Evolutionary conservation across 2,329 filamentous ascomycete genomes (phyloP).

Genomic region (Leptographium lundbergii): DNA sequence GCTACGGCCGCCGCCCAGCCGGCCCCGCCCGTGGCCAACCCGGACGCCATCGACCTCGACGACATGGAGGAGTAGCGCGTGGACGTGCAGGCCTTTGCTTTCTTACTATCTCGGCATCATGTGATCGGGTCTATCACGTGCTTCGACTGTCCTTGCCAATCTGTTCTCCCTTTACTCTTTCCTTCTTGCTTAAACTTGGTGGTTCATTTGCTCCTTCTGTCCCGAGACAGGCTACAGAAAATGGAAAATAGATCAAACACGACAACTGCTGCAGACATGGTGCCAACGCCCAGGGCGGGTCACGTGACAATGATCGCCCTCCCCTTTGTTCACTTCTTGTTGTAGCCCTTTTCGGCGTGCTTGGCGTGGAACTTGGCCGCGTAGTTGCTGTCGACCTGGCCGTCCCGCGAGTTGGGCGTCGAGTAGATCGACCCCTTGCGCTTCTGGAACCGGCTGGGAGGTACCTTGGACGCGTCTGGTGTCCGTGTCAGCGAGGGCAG

Average conservation of each 20-base stretch:
- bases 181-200: neutral
- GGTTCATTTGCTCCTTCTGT: neutral
- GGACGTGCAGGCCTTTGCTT: neutral
- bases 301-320: no score
- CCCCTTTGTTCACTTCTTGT: conserved; percentile 18
- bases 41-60: conserved; percentile 76
- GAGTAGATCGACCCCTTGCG: conserved; percentile 57
- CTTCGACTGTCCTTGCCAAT: no score
- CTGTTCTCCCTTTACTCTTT: neutral
- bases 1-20: conserved; percentile 21
- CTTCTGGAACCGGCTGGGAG: conserved; percentile 56
- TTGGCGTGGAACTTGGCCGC: conserved; percentile 49
- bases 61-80: conserved; percentile 36
- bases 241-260: no score
- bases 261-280: no score
- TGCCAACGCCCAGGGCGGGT: no score
- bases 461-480: conserved; percentile 52
- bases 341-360: conserved; percentile 37
- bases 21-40: conserved; percentile 49
- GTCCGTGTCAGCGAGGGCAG: neutral
- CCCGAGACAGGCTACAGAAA: no score
- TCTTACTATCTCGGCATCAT: neutral
- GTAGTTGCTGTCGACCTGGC: conserved; percentile 47
- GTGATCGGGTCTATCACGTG: no score
- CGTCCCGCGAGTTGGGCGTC: conserved; percentile 51